Base-by-base conservation (phyloP, 2,329 filamentous ascomycete genomes). In the Talaromyces amestolkiae region DNA sequence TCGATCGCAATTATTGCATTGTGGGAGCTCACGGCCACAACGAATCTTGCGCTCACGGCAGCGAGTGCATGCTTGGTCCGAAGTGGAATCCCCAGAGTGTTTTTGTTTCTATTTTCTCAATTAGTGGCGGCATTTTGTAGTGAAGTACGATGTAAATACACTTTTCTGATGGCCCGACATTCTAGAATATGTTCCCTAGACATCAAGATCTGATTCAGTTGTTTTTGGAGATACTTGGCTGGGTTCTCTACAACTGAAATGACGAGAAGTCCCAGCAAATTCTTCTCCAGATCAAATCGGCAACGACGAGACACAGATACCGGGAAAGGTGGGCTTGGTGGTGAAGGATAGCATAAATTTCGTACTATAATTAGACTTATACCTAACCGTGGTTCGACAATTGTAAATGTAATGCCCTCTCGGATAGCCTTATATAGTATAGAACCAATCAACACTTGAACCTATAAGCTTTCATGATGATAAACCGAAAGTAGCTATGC, bases 11-110 rank as follows among this genome's bases (percentile, higher is more conserved):
- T 69, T 69, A 9, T 41, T 59, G 47, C 68, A 69, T 31, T 65
- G 47, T 19, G 68, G 68, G 33, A 39, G 59, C 39, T 69, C 68
- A 13, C 68, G 47, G n/a, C 67, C 65, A 58, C 67, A 69, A n/a
- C 68, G 65, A 22, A 69, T 69, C 51, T 69, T 69, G 15, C 65
- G 64, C 35, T 68, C 67, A 39, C 68, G 61, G 45, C 68, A 69
- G n/a, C 64, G 68, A 39, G 61, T 61, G 47, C 67, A 69, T 22
- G 67, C 68, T 35, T 39, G 41, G 41, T 69, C 68, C 27, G 58
- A n/a, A 58, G 61, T 56, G 31, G 67, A 49, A 24, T 56, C 58
- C 51, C 61, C 63, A 10, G 66, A 56, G 22, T 27, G 3, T 27
- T 27, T 27, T 27, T 3, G 27, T 27, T 27, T 27, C 27, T 27